These are phyloP conservation scores for Mycosphaerelloides madeirae DNA, from an alignment of 2,329 filamentous ascomycete species.

Conservation along the genomic window DNA sequence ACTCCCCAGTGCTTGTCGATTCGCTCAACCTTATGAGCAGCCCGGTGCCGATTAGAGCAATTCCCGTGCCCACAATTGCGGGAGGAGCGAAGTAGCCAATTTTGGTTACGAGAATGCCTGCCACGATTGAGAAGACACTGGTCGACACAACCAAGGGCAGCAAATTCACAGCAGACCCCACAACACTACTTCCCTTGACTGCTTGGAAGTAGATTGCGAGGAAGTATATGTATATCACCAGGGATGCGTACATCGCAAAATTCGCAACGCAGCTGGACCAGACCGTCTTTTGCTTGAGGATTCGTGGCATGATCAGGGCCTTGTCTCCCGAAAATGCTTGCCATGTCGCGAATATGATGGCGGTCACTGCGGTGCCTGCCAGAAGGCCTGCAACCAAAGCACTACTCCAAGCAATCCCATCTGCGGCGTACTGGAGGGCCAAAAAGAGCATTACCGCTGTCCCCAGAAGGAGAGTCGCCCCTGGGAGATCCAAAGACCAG, in stretches of 20 bases:
- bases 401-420: background rate
- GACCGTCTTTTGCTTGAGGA: background rate
- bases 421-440: background rate
- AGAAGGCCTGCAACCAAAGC: background rate
- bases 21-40: background rate
- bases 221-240: slow-evolving; percentile 3
- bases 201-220: slow-evolving; percentile 1
- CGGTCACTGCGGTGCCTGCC: too few species aligned
- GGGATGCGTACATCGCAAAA: background rate
- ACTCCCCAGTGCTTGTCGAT: background rate
- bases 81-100: slow-evolving; percentile 1
- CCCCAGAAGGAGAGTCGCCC: background rate
- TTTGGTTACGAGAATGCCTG: background rate
- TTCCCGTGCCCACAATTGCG: background rate
- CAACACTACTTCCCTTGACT: background rate
- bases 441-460: background rate
- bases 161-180: background rate
- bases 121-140: slow-evolving; percentile 1
- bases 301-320: background rate
- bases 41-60: background rate
- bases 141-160: background rate
- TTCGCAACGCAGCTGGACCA: background rate
- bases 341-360: too few species aligned
- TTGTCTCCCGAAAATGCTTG: too few species aligned
- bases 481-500: background rate